phyloP scores from a whole-genome alignment of 352 stramenopile species.

The Phytophthora ohioensis region DNA sequence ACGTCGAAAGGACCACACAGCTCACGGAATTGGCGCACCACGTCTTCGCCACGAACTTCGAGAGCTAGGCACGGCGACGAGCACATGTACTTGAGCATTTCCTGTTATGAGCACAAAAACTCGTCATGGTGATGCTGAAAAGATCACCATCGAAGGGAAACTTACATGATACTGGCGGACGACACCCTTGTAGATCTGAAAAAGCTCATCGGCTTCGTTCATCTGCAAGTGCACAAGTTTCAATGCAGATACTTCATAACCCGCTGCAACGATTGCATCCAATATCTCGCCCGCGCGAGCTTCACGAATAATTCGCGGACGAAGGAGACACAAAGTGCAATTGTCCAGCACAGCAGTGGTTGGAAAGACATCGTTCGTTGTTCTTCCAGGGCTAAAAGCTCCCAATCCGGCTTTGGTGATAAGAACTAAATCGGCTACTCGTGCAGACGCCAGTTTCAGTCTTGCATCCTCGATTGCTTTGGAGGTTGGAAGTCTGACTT shows the following conservation, averaged over 20 bases:
- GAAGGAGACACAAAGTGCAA: constrained; percentile 70
- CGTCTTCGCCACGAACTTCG: constrained; percentile 89
- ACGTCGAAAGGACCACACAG: constrained; percentile 91
- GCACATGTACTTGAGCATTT: constrained; percentile 93
- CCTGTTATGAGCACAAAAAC: constrained; percentile 35
- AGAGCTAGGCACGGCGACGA: constrained; percentile 88
- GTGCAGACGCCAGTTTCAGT: constrained; percentile 4
- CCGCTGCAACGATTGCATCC: constrained; percentile 73
- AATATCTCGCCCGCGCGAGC: constrained; percentile 81
- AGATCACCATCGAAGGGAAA: neutral
- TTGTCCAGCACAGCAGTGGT: constrained; percentile 74
- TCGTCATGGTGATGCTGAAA: neutral
- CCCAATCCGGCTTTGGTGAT: constrained; percentile 38
- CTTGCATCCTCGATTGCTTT: constrained; percentile 19
- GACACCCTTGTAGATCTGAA: constrained; percentile 89
- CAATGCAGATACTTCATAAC: constrained; percentile 92
- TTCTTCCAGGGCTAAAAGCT: constrained; percentile 11
- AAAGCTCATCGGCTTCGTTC: constrained; percentile 88
- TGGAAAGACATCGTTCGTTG: constrained; percentile 20
- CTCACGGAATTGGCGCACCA: constrained; percentile 81
- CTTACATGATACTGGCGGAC: constrained; percentile 76
- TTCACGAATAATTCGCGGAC: constrained; percentile 67
- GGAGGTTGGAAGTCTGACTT: constrained; percentile 46
- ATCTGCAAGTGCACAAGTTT: constrained; percentile 87
- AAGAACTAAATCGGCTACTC: constrained; percentile 34